phyloP scores from a whole-genome alignment of 176 grass and related monocot genomes.

The Panicum miliaceum region DNA sequence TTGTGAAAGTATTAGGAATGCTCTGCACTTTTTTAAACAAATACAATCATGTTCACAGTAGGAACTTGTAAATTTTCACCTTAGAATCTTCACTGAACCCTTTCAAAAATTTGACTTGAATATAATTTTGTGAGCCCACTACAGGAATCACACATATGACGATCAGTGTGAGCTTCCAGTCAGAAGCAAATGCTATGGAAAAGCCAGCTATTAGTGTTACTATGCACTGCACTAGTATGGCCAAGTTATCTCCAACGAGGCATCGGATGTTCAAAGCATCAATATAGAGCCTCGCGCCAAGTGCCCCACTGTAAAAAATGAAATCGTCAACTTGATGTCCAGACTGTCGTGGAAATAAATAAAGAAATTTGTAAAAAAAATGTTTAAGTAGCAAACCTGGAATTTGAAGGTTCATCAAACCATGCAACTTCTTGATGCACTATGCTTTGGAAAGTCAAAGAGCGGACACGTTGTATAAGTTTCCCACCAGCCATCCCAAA shows the following conservation, averaged over 20 bases:
- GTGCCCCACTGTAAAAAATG: slow-evolving; percentile 55
- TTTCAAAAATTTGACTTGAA: slow-evolving; percentile 76
- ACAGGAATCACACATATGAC: slow-evolving; percentile 66
- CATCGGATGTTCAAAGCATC: slow-evolving; percentile 66
- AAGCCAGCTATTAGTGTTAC: slow-evolving; percentile 55
- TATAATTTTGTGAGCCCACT: slow-evolving; percentile 67
- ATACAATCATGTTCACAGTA: background rate
- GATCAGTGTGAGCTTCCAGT: slow-evolving; percentile 68
- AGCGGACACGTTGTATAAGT: slow-evolving; percentile 74
- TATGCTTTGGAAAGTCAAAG: slow-evolving; percentile 66
- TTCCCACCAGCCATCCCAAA: slow-evolving; percentile 86
- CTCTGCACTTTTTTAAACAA: slow-evolving; percentile 3
- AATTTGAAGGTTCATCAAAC: slow-evolving; percentile 85
- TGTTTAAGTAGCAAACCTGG: slow-evolving; percentile 58
- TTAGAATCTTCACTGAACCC: slow-evolving; percentile 76
- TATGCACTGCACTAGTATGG: slow-evolving; percentile 59
- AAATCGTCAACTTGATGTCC: slow-evolving; percentile 31
- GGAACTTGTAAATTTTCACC: slow-evolving; percentile 47
- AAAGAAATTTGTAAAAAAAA: background rate
- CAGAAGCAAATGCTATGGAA: slow-evolving; percentile 63
- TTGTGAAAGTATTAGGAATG: slow-evolving; percentile 3
- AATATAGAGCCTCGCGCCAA: slow-evolving; percentile 60
- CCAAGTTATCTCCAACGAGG: slow-evolving; percentile 68
- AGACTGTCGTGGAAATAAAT: slow-evolving; percentile 36
- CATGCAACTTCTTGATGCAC: slow-evolving; percentile 78